A percentile compares a stretch with the other conserved stretches of the same genome.
Evolutionary conservation across 306 rosid genomes (phyloP).

Genomic region (Spatholobus suberectus): DNA sequence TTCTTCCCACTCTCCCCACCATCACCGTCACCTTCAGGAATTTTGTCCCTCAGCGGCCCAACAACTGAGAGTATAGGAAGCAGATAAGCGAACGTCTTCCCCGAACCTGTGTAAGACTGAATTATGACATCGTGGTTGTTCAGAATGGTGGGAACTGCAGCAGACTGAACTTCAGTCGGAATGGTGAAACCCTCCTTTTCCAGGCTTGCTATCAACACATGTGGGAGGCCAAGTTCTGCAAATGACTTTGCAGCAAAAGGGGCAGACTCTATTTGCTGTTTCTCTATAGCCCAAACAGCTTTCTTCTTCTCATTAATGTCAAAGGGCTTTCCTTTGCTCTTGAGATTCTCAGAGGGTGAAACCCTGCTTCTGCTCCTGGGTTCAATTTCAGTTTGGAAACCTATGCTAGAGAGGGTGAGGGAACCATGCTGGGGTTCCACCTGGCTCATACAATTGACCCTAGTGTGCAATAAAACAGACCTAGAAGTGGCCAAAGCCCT

Average conservation of each 20-base stretch:
- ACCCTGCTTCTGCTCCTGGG: conserved; percentile 31
- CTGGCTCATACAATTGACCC: conserved; percentile 49
- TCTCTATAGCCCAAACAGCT: conserved; percentile 37
- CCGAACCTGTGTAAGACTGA: conserved; percentile 97
- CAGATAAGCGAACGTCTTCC: conserved; percentile 88
- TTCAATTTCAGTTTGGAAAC: conserved; percentile 52
- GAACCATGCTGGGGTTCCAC: conserved; percentile 49
- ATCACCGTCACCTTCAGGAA: conserved; percentile 28
- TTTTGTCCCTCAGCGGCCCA: conserved; percentile 62
- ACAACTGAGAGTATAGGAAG: conserved; percentile 78
- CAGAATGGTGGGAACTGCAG: conserved; percentile 81
- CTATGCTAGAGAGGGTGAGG: conserved; percentile 66
- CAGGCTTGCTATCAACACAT: conserved; percentile 65
- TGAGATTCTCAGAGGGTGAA: conserved; percentile 50
- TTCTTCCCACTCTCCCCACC: conserved; percentile 60
- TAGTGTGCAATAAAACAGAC: conserved; percentile 57
- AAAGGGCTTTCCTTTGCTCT: conserved; percentile 51
- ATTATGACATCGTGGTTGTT: conserved; percentile 78
- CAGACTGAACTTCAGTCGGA: conserved; percentile 91
- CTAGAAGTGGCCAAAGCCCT: conserved; percentile 59
- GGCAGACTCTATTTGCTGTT: conserved; percentile 56
- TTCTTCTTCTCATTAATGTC: conserved; percentile 49
- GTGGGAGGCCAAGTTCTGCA: conserved; percentile 83
- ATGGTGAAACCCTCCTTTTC: conserved; percentile 74
- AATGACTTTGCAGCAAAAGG: conserved; percentile 80